Conservation (phyloP, 1,139 yeast genomes). For the Suhomyces bolitotheri region DNA sequence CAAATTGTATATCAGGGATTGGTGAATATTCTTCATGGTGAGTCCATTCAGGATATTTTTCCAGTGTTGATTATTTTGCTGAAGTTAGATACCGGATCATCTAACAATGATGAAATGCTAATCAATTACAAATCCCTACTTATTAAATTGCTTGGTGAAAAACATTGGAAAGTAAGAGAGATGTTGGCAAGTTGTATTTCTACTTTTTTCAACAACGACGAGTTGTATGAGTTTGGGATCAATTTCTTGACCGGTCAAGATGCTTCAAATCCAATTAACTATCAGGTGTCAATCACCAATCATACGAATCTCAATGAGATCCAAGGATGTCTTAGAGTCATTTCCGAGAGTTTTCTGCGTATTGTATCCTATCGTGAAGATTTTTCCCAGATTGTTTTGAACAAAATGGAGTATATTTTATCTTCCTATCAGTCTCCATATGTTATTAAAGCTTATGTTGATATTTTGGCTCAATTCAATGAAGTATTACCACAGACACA, state of each 20-base stretch:
- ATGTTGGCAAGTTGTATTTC: constrained; percentile 75
- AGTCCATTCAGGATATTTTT: constrained; percentile 46
- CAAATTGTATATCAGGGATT: constrained; percentile 49
- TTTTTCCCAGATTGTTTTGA: background rate
- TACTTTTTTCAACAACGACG: constrained; percentile 41
- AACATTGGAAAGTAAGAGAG: constrained; percentile 82
- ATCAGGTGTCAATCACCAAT: background rate
- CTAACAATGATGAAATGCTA: constrained; percentile 7
- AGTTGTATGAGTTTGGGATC: constrained; percentile 15
- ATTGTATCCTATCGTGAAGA: background rate
- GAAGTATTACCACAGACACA: constrained; percentile 3
- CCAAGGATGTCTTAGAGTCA: constrained; percentile 8
- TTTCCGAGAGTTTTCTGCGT: constrained; percentile 3
- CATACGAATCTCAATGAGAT: constrained; percentile 4
- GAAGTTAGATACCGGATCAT: constrained; percentile 43
- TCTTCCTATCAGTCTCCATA: constrained; percentile 2
- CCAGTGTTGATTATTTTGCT: constrained; percentile 73
- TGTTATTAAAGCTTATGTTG: constrained; percentile 38
- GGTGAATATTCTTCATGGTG: constrained; percentile 17
- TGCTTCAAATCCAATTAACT: background rate
- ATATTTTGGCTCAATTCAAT: constrained; percentile 20
- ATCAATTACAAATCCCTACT: constrained; percentile 13
- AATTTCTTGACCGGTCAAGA: constrained; percentile 1
- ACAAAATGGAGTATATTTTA: constrained; percentile 1
- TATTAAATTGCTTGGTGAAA: constrained; percentile 25